Evolutionary conservation across 345 rosid species (phyloP), one percentile per base, ranked within the genome.

Genomic region (Garcia nutans): DNA sequence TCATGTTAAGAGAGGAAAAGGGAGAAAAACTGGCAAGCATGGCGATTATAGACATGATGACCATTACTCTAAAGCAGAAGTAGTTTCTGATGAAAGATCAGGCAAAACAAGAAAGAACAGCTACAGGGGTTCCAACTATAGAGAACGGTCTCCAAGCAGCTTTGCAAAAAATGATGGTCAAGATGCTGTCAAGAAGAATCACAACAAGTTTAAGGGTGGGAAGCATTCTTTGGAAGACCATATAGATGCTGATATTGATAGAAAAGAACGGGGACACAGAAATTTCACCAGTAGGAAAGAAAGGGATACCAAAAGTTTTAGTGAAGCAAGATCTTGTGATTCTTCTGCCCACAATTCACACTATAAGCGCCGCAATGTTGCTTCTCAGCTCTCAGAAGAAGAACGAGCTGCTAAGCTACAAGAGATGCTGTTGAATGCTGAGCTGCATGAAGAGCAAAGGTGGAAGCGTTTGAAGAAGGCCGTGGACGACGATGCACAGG

Each of bases 371-470:
- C 75, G 84, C 54, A 78, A 65, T 66, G 83, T 61, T 59, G 82
- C 89, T 13, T 78, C 92, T 33, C 93, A 96, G 74, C 84, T 96
- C 61, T 81, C 98, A 44, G 97, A 89, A 83, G 95, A 90, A 78
- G 97, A 96, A 78, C 87, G 92, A 82, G 93, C 92, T 73, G 94
- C 95, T 59, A 92, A 83, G 82, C 81, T 96, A 65, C 78, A 70
- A 73, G 90, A 88, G 85, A 93, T 96, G 99, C 97, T 89, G 83
- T 78, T 54, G 76, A 89, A 93, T 83, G 99, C 97, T 50, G 93
- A 90, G 86, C 78, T 93, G 81, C 97, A 96, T 16, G 98, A 93
- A 74, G 98, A 92, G 73, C 96, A 93, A 66, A 92, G 99, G 78
- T 93, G 97, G 96, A 93, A 85, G 80, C 90, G 98, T 28, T 65